These are phyloP conservation scores for Solanum lignicaule DNA, from an alignment of 257 asterid genomes.

Conservation along the genomic window DNA sequence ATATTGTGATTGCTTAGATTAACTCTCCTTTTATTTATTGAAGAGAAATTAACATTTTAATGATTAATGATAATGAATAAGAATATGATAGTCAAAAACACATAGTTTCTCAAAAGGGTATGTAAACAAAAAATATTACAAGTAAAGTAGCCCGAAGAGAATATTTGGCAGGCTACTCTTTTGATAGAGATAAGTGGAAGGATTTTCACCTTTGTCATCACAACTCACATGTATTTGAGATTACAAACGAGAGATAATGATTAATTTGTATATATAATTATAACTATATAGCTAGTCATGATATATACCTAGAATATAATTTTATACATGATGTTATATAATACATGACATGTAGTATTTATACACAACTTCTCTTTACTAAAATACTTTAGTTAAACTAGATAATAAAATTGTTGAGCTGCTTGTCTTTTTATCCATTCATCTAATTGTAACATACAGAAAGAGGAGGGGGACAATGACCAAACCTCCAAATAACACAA, in stretches of 20 bases:
- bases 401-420: neutral
- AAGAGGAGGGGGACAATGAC: neutral
- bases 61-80: neutral
- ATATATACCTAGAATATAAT: neutral
- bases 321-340: neutral
- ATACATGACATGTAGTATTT: neutral
- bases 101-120: neutral
- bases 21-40: neutral
- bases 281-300: too few species aligned
- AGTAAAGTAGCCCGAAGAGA: neutral
- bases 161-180: neutral
- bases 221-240: neutral
- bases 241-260: too few species aligned
- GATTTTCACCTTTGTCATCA: neutral
- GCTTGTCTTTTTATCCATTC: neutral
- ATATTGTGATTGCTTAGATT: neutral
- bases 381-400: neutral
- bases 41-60: neutral
- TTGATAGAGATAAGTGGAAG: neutral
- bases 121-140: too few species aligned
- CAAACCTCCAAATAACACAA: neutral
- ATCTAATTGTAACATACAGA: neutral
- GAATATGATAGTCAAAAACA: neutral
- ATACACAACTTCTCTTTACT: neutral
- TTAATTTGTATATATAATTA: too few species aligned